Evolutionary conservation across 2,329 filamentous ascomycete species (phyloP).

Genomic region (Monosporascus sp.): DNA sequence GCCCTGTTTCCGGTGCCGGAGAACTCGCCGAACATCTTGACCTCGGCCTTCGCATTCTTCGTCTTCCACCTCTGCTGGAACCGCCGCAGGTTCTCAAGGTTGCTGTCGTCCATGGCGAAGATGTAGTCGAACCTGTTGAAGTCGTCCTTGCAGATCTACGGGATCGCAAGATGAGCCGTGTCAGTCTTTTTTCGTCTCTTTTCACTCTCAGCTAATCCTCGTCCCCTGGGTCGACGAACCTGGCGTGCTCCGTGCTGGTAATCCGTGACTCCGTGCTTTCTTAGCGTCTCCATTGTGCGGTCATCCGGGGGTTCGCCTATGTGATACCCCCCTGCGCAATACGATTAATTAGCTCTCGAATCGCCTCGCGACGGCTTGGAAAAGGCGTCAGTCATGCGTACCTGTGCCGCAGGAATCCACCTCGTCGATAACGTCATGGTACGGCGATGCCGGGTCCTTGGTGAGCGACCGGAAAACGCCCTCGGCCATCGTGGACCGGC

Average conservation of each 20-base stretch:
- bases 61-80: constrained; percentile 50
- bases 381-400: constrained; percentile 18
- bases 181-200: no score
- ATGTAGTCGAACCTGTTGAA: constrained; percentile 88
- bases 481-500: constrained; percentile 90
- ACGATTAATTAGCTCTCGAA: background rate
- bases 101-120: constrained; percentile 87
- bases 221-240: constrained; percentile 37
- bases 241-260: constrained; percentile 76
- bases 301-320: constrained; percentile 69
- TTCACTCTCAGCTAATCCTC: no score
- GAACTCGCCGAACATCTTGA: constrained; percentile 80
- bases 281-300: constrained; percentile 76
- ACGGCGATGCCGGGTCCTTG: constrained; percentile 48
- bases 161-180: background rate
- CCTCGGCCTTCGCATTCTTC: constrained; percentile 52
- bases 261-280: constrained; percentile 66
- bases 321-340: constrained; percentile 67
- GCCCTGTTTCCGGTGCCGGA: constrained; percentile 57
- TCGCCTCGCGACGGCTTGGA: background rate
- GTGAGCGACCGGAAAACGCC: constrained; percentile 77
- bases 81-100: constrained; percentile 65
- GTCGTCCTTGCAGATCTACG: constrained; percentile 56
- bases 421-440: constrained; percentile 53
- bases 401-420: constrained; percentile 89